Conservation (phyloP, 768 basidiomycete genomes). For the Boletus reticuloceps region DNA sequence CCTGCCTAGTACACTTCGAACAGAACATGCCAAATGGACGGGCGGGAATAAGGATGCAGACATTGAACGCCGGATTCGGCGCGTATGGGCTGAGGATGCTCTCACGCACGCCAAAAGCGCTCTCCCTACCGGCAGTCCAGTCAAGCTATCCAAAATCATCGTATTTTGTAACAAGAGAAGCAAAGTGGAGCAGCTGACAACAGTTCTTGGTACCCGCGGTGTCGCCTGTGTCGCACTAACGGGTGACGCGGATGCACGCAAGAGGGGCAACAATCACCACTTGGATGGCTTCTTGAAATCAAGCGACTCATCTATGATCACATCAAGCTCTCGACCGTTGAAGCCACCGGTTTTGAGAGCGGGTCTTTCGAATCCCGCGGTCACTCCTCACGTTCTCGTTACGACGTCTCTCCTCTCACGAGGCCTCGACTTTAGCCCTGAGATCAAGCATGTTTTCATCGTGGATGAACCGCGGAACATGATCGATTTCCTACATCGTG, state of each 20-base stretch:
- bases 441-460: constrained; percentile 79
- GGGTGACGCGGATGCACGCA: constrained; percentile 54
- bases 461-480: constrained; percentile 86
- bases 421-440: constrained; percentile 83
- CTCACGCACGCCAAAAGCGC: constrained; percentile 27
- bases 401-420: constrained; percentile 91
- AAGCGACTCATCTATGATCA: not conserved
- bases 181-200: constrained; percentile 62
- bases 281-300: constrained; percentile 68
- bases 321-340: not conserved
- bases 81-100: constrained; percentile 74
- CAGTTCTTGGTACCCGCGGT: constrained; percentile 56
- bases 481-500: constrained; percentile 90
- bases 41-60: constrained; percentile 81
- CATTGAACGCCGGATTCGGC: constrained; percentile 68
- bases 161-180: constrained; percentile 80
- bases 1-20: constrained; percentile 65
- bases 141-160: constrained; percentile 61
- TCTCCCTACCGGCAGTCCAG: constrained; percentile 17
- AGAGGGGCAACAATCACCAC: constrained; percentile 70
- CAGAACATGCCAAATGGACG: constrained; percentile 73
- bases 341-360: constrained; percentile 6
- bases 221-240: constrained; percentile 67
- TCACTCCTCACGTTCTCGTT: constrained; percentile 66
- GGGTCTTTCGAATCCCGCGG: constrained; percentile 23